Conservation (phyloP, 495 filamentous ascomycete species). For the Penicillium dipodomyicola region DNA sequence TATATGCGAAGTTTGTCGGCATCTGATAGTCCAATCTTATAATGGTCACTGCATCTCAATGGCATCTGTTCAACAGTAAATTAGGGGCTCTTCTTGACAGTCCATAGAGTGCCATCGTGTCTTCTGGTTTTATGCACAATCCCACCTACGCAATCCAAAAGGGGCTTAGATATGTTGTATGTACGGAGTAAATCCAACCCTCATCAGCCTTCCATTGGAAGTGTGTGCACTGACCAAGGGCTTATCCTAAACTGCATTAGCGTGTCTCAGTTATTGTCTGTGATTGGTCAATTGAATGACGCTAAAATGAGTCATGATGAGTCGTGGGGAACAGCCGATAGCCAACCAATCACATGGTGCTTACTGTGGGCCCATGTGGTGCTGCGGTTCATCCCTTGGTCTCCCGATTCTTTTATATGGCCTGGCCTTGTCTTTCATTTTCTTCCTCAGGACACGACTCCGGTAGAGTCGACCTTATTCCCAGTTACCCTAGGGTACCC, state of each 20-base stretch:
- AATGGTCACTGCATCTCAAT: neutral
- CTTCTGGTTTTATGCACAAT: neutral
- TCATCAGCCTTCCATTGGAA: neutral
- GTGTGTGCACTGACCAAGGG: neutral
- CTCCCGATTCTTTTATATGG: constrained; percentile 13
- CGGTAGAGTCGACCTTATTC: constrained; percentile 13
- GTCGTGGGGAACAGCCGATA: constrained; percentile 12
- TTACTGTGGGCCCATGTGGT: neutral
- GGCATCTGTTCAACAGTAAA: neutral
- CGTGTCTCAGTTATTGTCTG: too few species aligned
- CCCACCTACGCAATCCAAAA: neutral
- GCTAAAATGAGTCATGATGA: constrained; percentile 38
- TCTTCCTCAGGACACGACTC: constrained; percentile 30
- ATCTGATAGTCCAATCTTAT: too few species aligned
- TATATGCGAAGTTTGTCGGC: neutral
- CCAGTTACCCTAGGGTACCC: constrained; percentile 4
- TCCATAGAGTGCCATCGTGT: neutral
- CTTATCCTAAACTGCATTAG: neutral
- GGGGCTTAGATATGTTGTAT: neutral
- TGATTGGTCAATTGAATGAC: constrained; percentile 16
- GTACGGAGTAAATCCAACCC: neutral
- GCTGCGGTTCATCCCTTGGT: constrained; percentile 12
- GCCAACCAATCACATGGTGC: constrained; percentile 14
- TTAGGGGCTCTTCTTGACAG: neutral
- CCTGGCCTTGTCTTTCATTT: constrained; percentile 3